Evolutionary conservation across 208 protist genomes (phyloP), one percentile per base, ranked within the genome.

Genomic region (Wallacemonas sp.): DNA sequence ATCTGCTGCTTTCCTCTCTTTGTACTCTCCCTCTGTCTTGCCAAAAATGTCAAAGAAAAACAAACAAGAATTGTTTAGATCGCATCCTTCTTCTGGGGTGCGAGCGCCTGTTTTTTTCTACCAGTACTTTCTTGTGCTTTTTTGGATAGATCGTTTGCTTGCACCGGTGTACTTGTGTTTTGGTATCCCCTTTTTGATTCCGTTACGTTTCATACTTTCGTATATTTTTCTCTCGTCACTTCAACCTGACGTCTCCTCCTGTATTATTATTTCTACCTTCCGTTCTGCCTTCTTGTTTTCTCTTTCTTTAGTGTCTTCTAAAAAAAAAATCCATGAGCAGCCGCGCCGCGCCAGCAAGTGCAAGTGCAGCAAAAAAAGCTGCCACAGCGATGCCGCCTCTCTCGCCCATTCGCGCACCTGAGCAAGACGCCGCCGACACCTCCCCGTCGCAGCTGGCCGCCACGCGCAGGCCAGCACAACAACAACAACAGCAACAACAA

Each of bases 121-220:
- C 57, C 23, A 57, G 31, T 70, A 42, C 45, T 67, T 74, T 48
- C n/a, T 57, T 33, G 25, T 57, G 8, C n/a, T 49, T 39, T 55
- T 73, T 62, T 67, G n/a, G n/a, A n/a, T n/a, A n/a, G n/a, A n/a
- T n/a, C n/a, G 18, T 63, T 73, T 49, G 57, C 50, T 38, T 41
- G 49, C 45, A 70, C 8, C 31, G 8, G 4, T 20, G 11, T 59
- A 10, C 10, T 23, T 18, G 44, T 49, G 7, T 49, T 0, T 0
- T 41, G 7, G 36, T 41, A 16, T 41, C 14, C 36, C 36, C 10
- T n/a, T n/a, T n/a, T n/a, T n/a, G n/a, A n/a, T n/a, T n/a, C n/a
- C n/a, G n/a, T n/a, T n/a, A n/a, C n/a, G n/a, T n/a, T n/a, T n/a
- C n/a, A n/a, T n/a, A n/a, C n/a, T n/a, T n/a, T n/a, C n/a, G n/a